Base-by-base conservation (phyloP, 1,139 yeast genomes). In the Yamadazyma sp. region DNA sequence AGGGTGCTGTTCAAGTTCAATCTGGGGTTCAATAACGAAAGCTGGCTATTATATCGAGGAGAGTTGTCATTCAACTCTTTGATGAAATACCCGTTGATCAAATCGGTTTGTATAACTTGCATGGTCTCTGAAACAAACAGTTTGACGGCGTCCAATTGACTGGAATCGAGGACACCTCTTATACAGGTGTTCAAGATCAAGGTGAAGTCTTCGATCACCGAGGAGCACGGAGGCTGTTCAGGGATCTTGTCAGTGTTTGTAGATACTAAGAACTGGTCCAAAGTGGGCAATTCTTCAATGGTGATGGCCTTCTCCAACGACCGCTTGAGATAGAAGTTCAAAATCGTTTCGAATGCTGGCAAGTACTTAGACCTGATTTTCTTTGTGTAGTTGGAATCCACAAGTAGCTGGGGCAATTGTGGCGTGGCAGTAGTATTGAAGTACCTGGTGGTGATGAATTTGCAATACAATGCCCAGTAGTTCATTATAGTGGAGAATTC, bases 161-260 rank as follows among this genome's bases (percentile, higher is more conserved):
- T 87, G 0, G 89, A 73, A 37, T 81, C 79, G 15, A 84, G 58
- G 0, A 79, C 68, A 45, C 81, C 83, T 30, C 77, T 61, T 24
- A 86, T 58, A 6, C 85, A 69, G n/a, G 79, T 77, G 48, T 87
- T 85, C 34, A 89, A 63, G 15, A 89, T 79, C 51, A 88, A 69
- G 26, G 89, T 77, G 33, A 87, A 67, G 57, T 92, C 98, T 56
- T 92, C 98, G 30, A 91, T 80, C 9, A 88, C 83, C 0, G 98
- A 88, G 0, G 95, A 79, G 4, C 86, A 79, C 3, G 94, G 84
- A 3, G 86, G 79, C 36, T 69, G 75, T 46, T 75, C 87, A 9
- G 75, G 77, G 3, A 61, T 47, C 4, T 36, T 43, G 2, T 55
- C 41, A 14, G 31, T 32, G n/a, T 32, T 40, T 3, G 40, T 41